Conservation (phyloP, 2,329 filamentous ascomycete genomes). For the Arthrobotrys iridis region DNA sequence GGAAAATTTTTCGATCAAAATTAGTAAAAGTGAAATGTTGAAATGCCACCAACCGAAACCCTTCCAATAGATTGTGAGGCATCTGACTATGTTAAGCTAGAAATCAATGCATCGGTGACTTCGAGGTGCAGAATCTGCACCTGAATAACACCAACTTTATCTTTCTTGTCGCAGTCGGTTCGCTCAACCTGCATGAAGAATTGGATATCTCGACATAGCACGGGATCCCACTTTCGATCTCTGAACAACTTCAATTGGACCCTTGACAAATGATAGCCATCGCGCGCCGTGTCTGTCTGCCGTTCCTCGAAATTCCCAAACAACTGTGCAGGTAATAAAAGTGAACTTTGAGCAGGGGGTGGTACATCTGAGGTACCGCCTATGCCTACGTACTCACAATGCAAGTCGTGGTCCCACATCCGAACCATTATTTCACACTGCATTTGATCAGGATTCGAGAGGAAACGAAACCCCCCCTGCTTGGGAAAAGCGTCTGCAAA, state of each 20-base stretch:
- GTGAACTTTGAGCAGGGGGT: not conserved
- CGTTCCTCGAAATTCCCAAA: conserved; percentile 39
- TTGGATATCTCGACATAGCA: conserved; percentile 6
- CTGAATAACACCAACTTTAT: conserved; percentile 46
- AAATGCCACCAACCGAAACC: conserved; percentile 2
- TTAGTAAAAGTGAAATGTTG: conserved; percentile 11
- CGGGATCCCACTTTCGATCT: not conserved
- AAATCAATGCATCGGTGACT: conserved; percentile 33
- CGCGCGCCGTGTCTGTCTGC: conserved; percentile 30
- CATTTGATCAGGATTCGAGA: conserved; percentile 27
- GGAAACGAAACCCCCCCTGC: conserved; percentile 12
- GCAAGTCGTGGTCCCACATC: conserved; percentile 22
- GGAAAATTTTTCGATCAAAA: conserved; percentile 24
- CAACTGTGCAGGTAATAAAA: conserved; percentile 19
- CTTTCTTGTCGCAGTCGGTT: conserved; percentile 26
- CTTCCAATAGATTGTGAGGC: conserved; percentile 25
- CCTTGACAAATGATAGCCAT: conserved; percentile 36
- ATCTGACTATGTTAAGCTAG: conserved; percentile 8
- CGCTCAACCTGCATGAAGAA: conserved; percentile 32
- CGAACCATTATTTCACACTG: conserved; percentile 31
- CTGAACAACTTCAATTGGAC: conserved; percentile 16
- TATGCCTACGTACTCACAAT: conserved; percentile 21
- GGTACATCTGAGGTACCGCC: conserved; percentile 6
- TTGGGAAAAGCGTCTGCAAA: conserved; percentile 13
- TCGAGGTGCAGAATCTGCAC: conserved; percentile 12